These are phyloP conservation scores for Zygoascus hellenicus DNA, from an alignment of 1,139 yeast species.

Conservation along the genomic window DNA sequence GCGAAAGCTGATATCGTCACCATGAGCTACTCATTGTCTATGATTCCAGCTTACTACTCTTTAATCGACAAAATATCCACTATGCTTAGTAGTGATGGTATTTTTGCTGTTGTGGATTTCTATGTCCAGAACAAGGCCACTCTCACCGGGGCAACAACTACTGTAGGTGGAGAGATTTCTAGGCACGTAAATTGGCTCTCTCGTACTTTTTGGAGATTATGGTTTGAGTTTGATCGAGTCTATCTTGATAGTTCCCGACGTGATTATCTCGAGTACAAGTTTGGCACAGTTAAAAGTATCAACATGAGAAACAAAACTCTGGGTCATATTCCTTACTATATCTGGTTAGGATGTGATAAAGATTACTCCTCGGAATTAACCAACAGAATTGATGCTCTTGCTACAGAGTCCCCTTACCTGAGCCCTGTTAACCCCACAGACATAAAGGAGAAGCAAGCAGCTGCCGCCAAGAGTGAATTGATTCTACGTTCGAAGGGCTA, in stretches of 20 bases:
- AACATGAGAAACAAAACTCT: slow-evolving; percentile 57
- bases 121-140: slow-evolving; percentile 68
- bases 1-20: slow-evolving; percentile 60
- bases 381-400: slow-evolving; percentile 62
- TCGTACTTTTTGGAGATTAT: slow-evolving; percentile 76
- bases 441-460: slow-evolving; percentile 20
- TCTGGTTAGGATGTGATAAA: slow-evolving; percentile 79
- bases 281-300: slow-evolving; percentile 71
- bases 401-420: slow-evolving; percentile 74
- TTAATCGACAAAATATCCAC: slow-evolving; percentile 65
- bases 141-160: slow-evolving; percentile 62
- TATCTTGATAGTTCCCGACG: slow-evolving; percentile 75
- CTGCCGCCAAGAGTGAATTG: slow-evolving; percentile 24
- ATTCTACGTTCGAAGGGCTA: slow-evolving; percentile 55
- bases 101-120: slow-evolving; percentile 69
- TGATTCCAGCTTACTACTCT: slow-evolving; percentile 79
- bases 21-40: slow-evolving; percentile 71
- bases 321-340: slow-evolving; percentile 74
- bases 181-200: slow-evolving; percentile 72
- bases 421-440: slow-evolving; percentile 42
- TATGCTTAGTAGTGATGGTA: slow-evolving; percentile 51
- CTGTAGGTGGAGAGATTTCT: slow-evolving; percentile 65
- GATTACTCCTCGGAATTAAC: slow-evolving; percentile 53
- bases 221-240: slow-evolving; percentile 84
- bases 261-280: slow-evolving; percentile 73